Percentiles rank a stretch among this genome's conserved stretches.
Evolutionary conservation across 805 yeast species (phyloP).

Genomic region (Grigorovia yakushimaensis): DNA sequence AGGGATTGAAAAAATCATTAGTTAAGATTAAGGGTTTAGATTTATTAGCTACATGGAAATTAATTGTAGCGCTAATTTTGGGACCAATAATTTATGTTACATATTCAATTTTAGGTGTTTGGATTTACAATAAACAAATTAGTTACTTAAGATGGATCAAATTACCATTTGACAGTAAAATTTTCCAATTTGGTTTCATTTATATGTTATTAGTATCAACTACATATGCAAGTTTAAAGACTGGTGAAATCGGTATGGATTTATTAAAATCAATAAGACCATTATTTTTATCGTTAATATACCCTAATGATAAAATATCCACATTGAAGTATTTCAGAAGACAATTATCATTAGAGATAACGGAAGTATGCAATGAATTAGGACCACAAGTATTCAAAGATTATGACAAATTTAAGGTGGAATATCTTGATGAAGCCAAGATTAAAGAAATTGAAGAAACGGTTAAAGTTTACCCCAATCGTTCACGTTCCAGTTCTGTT

Average conservation of each 20-base stretch:
- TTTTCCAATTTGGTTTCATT: conserved; percentile 35
- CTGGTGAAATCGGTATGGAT: conserved; percentile 90
- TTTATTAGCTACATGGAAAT: conserved; percentile 93
- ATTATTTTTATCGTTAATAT: conserved; percentile 36
- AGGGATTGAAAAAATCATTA: conserved; percentile 80
- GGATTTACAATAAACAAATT: conserved; percentile 21
- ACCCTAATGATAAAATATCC: conserved; percentile 34
- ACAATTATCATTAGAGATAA: conserved; percentile 58
- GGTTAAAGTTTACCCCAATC: conserved; percentile 7
- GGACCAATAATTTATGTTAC: conserved; percentile 78
- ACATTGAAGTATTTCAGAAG: conserved; percentile 51
- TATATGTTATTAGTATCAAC: conserved; percentile 55
- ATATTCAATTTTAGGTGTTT: conserved; percentile 46
- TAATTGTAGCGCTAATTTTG: conserved; percentile 69
- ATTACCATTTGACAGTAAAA: conserved; percentile 7
- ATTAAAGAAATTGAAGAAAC: conserved; percentile 4
- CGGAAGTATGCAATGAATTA: conserved; percentile 66
- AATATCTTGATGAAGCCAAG: conserved; percentile 1
- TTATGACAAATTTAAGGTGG: conserved; percentile 38
- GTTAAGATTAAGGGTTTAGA: conserved; percentile 88
- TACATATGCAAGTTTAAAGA: conserved; percentile 75
- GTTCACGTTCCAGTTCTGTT: conserved; percentile 23
- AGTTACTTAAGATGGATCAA: background rate
- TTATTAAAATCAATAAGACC: conserved; percentile 74
- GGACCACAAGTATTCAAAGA: conserved; percentile 89